Evolutionary conservation across 345 rosid genomes (phyloP).

Genomic region (Rubroshorea leprosula): DNA sequence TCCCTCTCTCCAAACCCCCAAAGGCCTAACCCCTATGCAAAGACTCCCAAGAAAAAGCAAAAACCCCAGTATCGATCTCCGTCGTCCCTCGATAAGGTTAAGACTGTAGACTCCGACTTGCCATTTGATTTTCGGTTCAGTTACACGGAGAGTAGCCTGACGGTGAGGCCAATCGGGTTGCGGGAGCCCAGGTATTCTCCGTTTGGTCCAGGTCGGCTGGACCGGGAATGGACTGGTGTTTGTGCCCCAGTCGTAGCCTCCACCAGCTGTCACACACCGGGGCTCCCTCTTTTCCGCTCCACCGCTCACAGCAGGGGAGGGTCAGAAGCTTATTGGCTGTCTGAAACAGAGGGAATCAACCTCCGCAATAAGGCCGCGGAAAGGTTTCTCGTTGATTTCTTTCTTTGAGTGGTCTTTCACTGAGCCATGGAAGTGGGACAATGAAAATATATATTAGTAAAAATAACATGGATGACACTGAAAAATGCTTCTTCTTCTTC

Average conservation of each 20-base stretch:
- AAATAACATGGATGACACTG: too few species aligned
- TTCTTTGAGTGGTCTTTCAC: too few species aligned
- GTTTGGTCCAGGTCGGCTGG: slow-evolving; percentile 78
- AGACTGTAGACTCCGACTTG: slow-evolving; percentile 45
- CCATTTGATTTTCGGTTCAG: slow-evolving; percentile 87
- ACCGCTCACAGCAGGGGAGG: too few species aligned
- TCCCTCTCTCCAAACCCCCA: slow-evolving; percentile 38
- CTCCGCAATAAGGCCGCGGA: too few species aligned
- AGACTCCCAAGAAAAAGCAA: slow-evolving; percentile 23
- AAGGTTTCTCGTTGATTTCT: too few species aligned
- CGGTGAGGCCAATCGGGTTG: slow-evolving; percentile 77
- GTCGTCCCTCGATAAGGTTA: slow-evolving; percentile 64
- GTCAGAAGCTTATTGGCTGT: too few species aligned
- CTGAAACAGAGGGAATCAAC: too few species aligned
- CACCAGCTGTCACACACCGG: too few species aligned
- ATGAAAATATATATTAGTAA: too few species aligned
- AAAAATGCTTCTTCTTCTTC: too few species aligned
- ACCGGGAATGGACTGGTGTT: slow-evolving; percentile 97
- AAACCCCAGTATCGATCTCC: slow-evolving; percentile 85
- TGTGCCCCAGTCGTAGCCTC: slow-evolving; percentile 79
- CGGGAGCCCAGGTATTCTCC: slow-evolving; percentile 96
- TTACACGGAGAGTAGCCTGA: slow-evolving; percentile 71
- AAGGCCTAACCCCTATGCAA: slow-evolving; percentile 20
- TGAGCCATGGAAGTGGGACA: too few species aligned
- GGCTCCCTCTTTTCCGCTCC: too few species aligned